Conservation (phyloP, 345 rosid species). For the Gossypium sturtianum region DNA sequence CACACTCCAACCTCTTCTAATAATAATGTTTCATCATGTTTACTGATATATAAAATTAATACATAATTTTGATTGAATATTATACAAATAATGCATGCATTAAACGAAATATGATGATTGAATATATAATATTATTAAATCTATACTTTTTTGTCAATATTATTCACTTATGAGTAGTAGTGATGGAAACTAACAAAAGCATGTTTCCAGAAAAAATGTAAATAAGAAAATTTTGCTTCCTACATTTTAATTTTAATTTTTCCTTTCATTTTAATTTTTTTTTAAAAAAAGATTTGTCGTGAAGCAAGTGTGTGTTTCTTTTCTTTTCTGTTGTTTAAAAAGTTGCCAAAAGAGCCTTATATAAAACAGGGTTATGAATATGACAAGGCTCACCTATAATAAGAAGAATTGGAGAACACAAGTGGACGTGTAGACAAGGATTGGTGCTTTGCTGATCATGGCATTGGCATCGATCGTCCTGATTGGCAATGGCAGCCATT, state of each 20-base stretch:
- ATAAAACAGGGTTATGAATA: no score
- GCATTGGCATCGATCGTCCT: no score
- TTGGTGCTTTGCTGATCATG: no score
- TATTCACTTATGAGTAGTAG: neutral
- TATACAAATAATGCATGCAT: no score
- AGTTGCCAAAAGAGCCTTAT: no score
- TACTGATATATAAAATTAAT: neutral
- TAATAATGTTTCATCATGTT: neutral
- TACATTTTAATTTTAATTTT: neutral
- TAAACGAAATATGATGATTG: no score
- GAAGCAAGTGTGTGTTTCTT: no score
- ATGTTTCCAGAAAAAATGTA: neutral
- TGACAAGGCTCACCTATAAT: neutral
- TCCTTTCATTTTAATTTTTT: neutral
- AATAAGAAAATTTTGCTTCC: neutral
- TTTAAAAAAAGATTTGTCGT: neutral
- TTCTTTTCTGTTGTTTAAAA: no score
- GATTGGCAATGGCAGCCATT: slow-evolving; percentile 30
- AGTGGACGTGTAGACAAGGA: neutral
- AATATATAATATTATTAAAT: no score
- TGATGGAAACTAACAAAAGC: neutral
- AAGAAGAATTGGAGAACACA: neutral
- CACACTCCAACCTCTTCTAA: slow-evolving; percentile 14
- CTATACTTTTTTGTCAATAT: neutral
- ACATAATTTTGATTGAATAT: no score